These are phyloP conservation scores for Aaosphaeria pasadenensis DNA, from an alignment of 2,329 filamentous ascomycete species.

Conservation along the genomic window DNA sequence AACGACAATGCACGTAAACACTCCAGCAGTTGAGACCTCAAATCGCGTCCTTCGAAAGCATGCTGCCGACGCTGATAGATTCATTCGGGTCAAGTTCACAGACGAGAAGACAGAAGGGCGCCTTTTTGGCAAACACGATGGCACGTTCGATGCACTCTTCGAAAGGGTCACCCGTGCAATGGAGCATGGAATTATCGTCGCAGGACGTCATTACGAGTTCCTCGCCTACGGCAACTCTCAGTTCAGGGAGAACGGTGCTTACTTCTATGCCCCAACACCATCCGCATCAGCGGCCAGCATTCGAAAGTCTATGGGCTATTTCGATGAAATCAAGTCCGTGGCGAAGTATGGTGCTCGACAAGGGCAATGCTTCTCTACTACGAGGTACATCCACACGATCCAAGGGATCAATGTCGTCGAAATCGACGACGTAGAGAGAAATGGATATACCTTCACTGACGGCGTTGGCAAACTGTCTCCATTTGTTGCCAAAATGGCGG, in stretches of 20 bases:
- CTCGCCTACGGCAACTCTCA: conserved; percentile 95
- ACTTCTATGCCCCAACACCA: conserved; percentile 78
- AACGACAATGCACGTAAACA: conserved; percentile 73
- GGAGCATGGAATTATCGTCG: conserved; percentile 75
- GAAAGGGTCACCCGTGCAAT: conserved; percentile 70
- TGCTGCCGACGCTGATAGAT: conserved; percentile 67
- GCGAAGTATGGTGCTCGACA: conserved; percentile 87
- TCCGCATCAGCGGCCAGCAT: conserved; percentile 71
- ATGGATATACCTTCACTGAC: conserved; percentile 77
- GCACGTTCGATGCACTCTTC: conserved; percentile 59
- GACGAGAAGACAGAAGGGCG: conserved; percentile 65
- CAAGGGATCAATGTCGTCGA: conserved; percentile 53
- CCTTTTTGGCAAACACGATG: conserved; percentile 28
- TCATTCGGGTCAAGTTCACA: conserved; percentile 84
- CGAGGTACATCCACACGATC: conserved; percentile 66
- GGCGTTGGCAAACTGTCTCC: conserved; percentile 90
- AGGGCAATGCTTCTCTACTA: conserved; percentile 95
- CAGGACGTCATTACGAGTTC: conserved; percentile 80
- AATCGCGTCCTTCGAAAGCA: conserved; percentile 83
- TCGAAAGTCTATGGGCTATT: conserved; percentile 81
- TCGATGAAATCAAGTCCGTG: conserved; percentile 75
- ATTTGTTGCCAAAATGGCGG: conserved; percentile 71
- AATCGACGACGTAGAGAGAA: conserved; percentile 68
- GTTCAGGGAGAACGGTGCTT: conserved; percentile 85
- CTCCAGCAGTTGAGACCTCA: conserved; percentile 78